phyloP scores from a whole-genome alignment of 768 basidiomycete genomes.

The Mycena floridula region DNA sequence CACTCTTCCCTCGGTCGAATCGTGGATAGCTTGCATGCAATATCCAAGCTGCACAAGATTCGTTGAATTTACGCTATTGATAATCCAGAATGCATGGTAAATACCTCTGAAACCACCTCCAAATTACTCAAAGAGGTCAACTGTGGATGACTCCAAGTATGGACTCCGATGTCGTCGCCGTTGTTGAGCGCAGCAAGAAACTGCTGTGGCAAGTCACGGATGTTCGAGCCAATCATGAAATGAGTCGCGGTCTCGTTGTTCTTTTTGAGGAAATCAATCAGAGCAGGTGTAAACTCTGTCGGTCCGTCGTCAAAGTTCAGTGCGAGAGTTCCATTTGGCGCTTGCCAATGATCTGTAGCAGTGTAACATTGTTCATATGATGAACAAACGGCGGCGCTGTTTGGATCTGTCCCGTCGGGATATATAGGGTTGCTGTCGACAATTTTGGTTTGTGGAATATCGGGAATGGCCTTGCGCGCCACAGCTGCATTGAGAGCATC shows the following conservation, averaged over 20 bases:
- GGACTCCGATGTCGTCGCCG: constrained; percentile 43
- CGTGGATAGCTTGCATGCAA: constrained; percentile 72
- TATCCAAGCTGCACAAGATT: constrained; percentile 54
- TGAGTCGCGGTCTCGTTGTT: constrained; percentile 74
- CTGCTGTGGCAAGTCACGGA: constrained; percentile 46
- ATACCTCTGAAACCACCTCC: constrained; percentile 59
- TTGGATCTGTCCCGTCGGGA: constrained; percentile 37
- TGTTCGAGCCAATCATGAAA: constrained; percentile 66
- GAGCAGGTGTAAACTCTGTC: constrained; percentile 30
- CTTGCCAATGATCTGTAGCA: constrained; percentile 66
- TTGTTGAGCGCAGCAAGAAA: constrained; percentile 50
- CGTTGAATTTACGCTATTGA: not conserved
- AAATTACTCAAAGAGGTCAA: constrained; percentile 75
- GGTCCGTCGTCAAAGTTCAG: constrained; percentile 83
- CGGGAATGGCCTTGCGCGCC: no score
- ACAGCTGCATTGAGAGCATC: no score
- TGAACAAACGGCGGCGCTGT: constrained; percentile 60
- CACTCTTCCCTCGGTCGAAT: constrained; percentile 71
- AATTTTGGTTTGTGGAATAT: constrained; percentile 41
- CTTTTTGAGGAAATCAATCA: constrained; percentile 63
- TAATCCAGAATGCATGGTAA: constrained; percentile 1
- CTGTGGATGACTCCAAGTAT: constrained; percentile 72
- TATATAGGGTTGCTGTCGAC: constrained; percentile 36
- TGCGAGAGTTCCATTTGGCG: constrained; percentile 61
- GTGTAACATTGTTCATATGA: not conserved